Percentiles rank a stretch among this genome's conserved stretches.
Conservation (phyloP, 2,329 filamentous ascomycete genomes). For the Nannizzia gypsea region DNA sequence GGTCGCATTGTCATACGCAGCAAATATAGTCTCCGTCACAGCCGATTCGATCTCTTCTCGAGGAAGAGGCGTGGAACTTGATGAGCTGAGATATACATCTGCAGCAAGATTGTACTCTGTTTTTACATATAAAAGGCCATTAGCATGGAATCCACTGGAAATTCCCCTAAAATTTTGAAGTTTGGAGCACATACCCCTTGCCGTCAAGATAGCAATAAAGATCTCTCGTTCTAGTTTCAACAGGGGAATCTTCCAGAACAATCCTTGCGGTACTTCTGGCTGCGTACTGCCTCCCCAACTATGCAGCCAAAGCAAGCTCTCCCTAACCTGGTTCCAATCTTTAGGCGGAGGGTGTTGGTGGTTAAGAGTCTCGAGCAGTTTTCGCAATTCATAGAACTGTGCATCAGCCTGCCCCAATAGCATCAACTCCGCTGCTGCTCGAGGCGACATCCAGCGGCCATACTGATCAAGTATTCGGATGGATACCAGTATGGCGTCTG, state of each 20-base stretch:
- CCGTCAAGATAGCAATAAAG: slow-evolving; percentile 43
- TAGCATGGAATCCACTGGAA: too few species aligned
- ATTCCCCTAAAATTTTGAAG: neutral
- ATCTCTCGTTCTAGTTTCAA: slow-evolving; percentile 46
- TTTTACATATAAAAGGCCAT: too few species aligned
- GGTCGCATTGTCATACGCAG: slow-evolving; percentile 52
- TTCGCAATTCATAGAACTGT: slow-evolving; percentile 43
- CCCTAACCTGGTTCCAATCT: slow-evolving; percentile 39
- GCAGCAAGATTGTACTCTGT: slow-evolving; percentile 33
- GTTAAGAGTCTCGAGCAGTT: slow-evolving; percentile 39
- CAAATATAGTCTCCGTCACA: slow-evolving; percentile 42
- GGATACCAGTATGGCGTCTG: slow-evolving; percentile 32
- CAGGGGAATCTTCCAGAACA: slow-evolving; percentile 40
- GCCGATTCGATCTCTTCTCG: slow-evolving; percentile 39
- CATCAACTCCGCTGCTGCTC: slow-evolving; percentile 37
- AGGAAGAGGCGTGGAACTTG: slow-evolving; percentile 28
- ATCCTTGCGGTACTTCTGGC: slow-evolving; percentile 26
- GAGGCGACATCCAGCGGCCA: slow-evolving; percentile 27
- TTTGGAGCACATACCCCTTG: slow-evolving; percentile 27
- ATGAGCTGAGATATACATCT: slow-evolving; percentile 26
- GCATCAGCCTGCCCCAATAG: slow-evolving; percentile 42
- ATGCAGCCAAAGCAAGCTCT: slow-evolving; percentile 48
- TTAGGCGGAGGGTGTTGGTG: slow-evolving; percentile 34
- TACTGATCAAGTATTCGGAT: slow-evolving; percentile 29
- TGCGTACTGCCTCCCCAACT: slow-evolving; percentile 40